A percentile compares a stretch with the other conserved stretches of the same genome.
Evolutionary conservation across 1,139 yeast species (phyloP).

Genomic region (Saccharomyces hybrid): DNA sequence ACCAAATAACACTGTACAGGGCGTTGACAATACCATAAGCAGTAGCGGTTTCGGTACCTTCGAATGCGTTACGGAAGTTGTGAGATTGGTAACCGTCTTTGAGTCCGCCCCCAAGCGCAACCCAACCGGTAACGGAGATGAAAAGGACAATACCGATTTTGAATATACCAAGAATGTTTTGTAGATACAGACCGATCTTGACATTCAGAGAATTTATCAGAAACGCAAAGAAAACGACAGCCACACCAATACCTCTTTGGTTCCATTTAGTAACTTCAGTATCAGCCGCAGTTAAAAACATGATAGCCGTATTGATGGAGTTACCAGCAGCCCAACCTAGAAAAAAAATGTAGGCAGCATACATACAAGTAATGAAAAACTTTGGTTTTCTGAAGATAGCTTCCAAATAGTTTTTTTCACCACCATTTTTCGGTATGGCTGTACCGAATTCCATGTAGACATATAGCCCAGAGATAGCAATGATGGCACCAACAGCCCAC

Average conservation of each 20-base stretch:
- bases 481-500: constrained; percentile 72
- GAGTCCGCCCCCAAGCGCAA: constrained; percentile 67
- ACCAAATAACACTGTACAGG: constrained; percentile 74
- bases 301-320: constrained; percentile 31
- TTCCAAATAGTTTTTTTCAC: constrained; percentile 79
- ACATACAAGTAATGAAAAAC: constrained; percentile 65
- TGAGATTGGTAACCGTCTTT: constrained; percentile 47
- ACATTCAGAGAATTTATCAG: constrained; percentile 55
- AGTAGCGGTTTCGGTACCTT: constrained; percentile 47
- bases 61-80: constrained; percentile 56
- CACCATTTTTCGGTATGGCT: constrained; percentile 80
- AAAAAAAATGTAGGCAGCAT: constrained; percentile 66
- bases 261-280: constrained; percentile 64
- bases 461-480: constrained; percentile 66
- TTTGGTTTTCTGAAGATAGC: constrained; percentile 62
- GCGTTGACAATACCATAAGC: constrained; percentile 76
- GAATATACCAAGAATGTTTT: constrained; percentile 63
- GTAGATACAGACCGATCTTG: constrained; percentile 59
- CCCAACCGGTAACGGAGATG: constrained; percentile 74
- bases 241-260: constrained; percentile 68
- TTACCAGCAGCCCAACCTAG: constrained; percentile 80
- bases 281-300: constrained; percentile 59
- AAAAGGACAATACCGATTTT: constrained; percentile 60
- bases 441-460: constrained; percentile 83
- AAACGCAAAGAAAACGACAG: constrained; percentile 66